Evolutionary conservation across 1,284 basidiomycete genomes (phyloP), one percentile per base, ranked within the genome.

Genomic region (Moesziomyces parantarcticus): DNA sequence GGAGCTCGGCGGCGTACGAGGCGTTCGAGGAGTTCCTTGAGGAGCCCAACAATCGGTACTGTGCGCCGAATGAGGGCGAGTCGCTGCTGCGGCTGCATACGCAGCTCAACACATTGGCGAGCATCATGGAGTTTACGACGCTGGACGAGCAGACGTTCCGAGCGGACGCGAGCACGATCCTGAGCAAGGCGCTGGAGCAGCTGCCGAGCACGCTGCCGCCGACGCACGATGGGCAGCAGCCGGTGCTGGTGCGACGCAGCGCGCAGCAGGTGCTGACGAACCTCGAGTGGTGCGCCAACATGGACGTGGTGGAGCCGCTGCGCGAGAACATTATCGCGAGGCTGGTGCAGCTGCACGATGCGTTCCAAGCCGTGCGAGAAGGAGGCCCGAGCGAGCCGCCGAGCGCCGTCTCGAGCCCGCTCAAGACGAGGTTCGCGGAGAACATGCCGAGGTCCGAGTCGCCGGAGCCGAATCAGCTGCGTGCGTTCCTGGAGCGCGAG

Each of bases 11-110:
- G 9, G 51, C 66, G 13, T 74, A 76, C 48, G 77, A 80, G 20
- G 76, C 77, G 2, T 80, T 80, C 46, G 78, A 80, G 43, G 52
- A 43, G 26, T 80, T 75, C 40, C 64, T 80, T 32, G 73, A 79
- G 20, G 34, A 63, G 10, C 52, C 72, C 18, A n/a, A 25, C 40
- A 63, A 66, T 25, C 66, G 56, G 32, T 63, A 50, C 29, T 65
- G 62, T 41, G 59, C 53, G 16, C 61, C 59, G 11, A 69, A 74
- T 40, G 76, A 80, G 53, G 79, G 77, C 22, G 77, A 80, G 47
- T 60, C 74, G n/a, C 58, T 80, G 11, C 76, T 80, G 14, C 69
- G 77, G 13, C 70, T 80, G 9, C 74, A 79, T 44, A 79, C 79
- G 3, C 78, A 79, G 46, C 73, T 80, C 49, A 57, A 68, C 39